Evolutionary conservation across 495 filamentous ascomycete genomes (phyloP).

Genomic region (Hyphodiscus hymeniophilus): DNA sequence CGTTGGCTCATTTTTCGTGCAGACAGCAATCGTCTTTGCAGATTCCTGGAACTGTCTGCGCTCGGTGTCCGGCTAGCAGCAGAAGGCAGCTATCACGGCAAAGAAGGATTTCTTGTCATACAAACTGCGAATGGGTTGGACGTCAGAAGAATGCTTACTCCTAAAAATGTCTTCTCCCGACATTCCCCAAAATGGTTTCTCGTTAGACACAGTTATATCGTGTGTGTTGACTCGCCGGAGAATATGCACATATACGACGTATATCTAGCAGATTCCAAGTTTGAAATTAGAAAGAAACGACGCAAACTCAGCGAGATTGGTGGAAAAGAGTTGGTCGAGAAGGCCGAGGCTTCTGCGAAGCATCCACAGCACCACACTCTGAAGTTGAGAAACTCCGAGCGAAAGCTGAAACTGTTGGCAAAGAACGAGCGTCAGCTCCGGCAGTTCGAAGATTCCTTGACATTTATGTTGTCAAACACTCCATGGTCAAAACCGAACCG

Average conservation of each 20-base stretch:
- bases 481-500: conserved; percentile 76
- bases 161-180: conserved; percentile 63
- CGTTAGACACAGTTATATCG: conserved; percentile 94
- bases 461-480: conserved; percentile 71
- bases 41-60: conserved; percentile 91
- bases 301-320: conserved; percentile 54
- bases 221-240: conserved; percentile 94
- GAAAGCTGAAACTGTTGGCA: conserved; percentile 83
- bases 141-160: conserved; percentile 72
- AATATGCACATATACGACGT: conserved; percentile 99
- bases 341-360: conserved; percentile 36
- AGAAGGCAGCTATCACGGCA: conserved; percentile 94
- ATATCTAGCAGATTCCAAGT: conserved; percentile 83
- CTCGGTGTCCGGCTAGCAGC: conserved; percentile 91
- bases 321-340: conserved; percentile 42
- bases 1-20: conserved; percentile 90
- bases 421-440: conserved; percentile 81
- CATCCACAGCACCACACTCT: conserved; percentile 77
- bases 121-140: conserved; percentile 87
- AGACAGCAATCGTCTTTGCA: conserved; percentile 92
- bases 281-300: conserved; percentile 56
- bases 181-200: conserved; percentile 96
- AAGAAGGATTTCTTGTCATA: conserved; percentile 90
- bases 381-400: conserved; percentile 76
- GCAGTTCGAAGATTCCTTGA: conserved; percentile 90